These are phyloP conservation scores for Boletus speciosus DNA, from an alignment of 768 basidiomycete genomes.

Conservation along the genomic window DNA sequence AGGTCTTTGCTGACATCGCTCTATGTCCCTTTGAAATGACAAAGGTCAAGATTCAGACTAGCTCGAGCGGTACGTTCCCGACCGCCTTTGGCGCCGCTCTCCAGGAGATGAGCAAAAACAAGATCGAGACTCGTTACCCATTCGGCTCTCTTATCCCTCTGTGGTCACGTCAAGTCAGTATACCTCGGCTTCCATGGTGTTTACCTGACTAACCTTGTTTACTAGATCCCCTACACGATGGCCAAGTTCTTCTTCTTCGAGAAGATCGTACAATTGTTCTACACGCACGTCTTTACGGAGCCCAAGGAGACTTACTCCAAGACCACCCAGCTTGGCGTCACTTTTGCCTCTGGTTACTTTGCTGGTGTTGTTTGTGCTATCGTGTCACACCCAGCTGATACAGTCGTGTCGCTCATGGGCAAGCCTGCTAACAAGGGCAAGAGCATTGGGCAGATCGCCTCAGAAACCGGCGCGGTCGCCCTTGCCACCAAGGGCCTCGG, in stretches of 20 bases:
- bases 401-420: slow-evolving; percentile 88
- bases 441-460: slow-evolving; percentile 61
- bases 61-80: slow-evolving; percentile 72
- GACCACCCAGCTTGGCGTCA: slow-evolving; percentile 82
- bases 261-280: slow-evolving; percentile 83
- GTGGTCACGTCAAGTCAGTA: slow-evolving; percentile 80
- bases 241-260: slow-evolving; percentile 98
- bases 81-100: slow-evolving; percentile 67
- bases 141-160: slow-evolving; percentile 82
- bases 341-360: slow-evolving; percentile 87
- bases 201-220: neutral
- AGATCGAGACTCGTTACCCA: slow-evolving; percentile 71
- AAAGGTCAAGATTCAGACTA: slow-evolving; percentile 88
- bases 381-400: slow-evolving; percentile 95
- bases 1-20: slow-evolving; percentile 93
- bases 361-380: slow-evolving; percentile 94
- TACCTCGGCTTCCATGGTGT: neutral
- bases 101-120: slow-evolving; percentile 63
- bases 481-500: slow-evolving; percentile 84
- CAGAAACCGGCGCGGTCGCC: slow-evolving; percentile 59
- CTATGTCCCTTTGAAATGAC: slow-evolving; percentile 94
- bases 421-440: slow-evolving; percentile 86
- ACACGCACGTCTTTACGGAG: slow-evolving; percentile 79
- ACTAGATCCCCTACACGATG: slow-evolving; percentile 95
- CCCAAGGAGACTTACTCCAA: slow-evolving; percentile 79